A percentile compares a stretch with the other conserved stretches of the same genome.
Conservation (phyloP, 306 rosid genomes). For the Prunus salicina region DNA sequence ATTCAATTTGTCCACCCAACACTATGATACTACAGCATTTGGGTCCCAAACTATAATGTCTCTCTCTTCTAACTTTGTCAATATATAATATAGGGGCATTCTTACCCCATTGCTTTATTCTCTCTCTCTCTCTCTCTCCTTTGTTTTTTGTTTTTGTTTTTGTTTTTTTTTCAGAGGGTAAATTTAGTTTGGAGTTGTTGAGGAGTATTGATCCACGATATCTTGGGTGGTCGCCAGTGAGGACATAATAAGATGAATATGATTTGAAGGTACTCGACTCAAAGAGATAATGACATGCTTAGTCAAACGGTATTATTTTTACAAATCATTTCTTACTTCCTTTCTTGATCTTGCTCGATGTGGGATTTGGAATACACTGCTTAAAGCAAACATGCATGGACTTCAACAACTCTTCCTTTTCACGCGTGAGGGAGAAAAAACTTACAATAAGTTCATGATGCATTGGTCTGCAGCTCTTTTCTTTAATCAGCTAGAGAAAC, state of each 20-base stretch:
- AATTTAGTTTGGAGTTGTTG: not conserved
- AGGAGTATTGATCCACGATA: not conserved
- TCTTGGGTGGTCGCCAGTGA: not conserved
- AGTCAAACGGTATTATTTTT: not conserved
- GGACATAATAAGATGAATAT: not conserved
- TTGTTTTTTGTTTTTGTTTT: no score
- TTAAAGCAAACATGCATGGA: not conserved
- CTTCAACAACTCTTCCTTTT: not conserved
- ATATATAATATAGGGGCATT: slow-evolving; percentile 2
- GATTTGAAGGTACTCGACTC: not conserved
- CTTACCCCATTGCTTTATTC: not conserved
- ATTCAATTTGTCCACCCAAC: slow-evolving; percentile 38
- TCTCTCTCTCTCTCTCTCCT: not conserved
- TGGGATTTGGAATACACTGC: not conserved
- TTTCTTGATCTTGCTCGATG: no score
- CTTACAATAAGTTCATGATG: no score
- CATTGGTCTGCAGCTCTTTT: no score
- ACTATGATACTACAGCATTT: slow-evolving; percentile 19
- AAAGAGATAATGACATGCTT: not conserved
- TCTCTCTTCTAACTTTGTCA: slow-evolving; percentile 11
- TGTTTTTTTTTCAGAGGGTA: not conserved
- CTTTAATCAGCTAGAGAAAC: no score
- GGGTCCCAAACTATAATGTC: slow-evolving; percentile 42
- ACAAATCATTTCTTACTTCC: no score
- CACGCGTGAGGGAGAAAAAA: not conserved